These are phyloP conservation scores for Leccinellum luteum DNA, from an alignment of 768 basidiomycete genomes.

Conservation along the genomic window DNA sequence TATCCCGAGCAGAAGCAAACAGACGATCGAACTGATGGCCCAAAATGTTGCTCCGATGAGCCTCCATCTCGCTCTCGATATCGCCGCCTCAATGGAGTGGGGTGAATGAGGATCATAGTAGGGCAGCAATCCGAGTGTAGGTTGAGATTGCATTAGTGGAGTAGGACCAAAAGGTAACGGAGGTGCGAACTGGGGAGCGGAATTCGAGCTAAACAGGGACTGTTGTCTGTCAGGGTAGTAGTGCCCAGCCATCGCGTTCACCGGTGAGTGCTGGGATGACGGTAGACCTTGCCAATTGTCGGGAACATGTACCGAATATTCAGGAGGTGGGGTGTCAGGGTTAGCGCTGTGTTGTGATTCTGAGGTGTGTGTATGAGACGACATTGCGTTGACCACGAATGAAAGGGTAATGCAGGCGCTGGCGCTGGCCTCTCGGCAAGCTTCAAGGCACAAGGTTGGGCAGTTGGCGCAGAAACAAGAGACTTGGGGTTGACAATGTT, in stretches of 20 bases:
- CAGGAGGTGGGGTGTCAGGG: constrained; percentile 31
- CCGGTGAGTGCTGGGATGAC: constrained; percentile 19
- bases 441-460: background rate
- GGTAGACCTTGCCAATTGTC: constrained; percentile 8
- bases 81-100: constrained; percentile 37
- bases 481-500: background rate
- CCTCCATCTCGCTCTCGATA: constrained; percentile 40
- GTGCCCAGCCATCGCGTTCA: constrained; percentile 9
- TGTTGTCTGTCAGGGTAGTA: constrained; percentile 13
- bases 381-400: constrained; percentile 5
- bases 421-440: background rate
- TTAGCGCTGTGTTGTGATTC: constrained; percentile 21
- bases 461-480: background rate
- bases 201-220: constrained; percentile 17
- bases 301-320: constrained; percentile 22
- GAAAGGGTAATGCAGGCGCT: background rate
- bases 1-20: constrained; percentile 28
- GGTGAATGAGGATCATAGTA: constrained; percentile 45
- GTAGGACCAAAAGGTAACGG: constrained; percentile 37
- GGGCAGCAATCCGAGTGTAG: constrained; percentile 33
- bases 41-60: constrained; percentile 42
- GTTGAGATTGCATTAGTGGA: constrained; percentile 36
- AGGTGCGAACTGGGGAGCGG: constrained; percentile 13
- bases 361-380: constrained; percentile 10
- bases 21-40: constrained; percentile 33